A percentile compares a stretch with the other conserved stretches of the same genome.
Evolutionary conservation across 306 rosid species (phyloP).

Genomic region (Cicer cuneatum): DNA sequence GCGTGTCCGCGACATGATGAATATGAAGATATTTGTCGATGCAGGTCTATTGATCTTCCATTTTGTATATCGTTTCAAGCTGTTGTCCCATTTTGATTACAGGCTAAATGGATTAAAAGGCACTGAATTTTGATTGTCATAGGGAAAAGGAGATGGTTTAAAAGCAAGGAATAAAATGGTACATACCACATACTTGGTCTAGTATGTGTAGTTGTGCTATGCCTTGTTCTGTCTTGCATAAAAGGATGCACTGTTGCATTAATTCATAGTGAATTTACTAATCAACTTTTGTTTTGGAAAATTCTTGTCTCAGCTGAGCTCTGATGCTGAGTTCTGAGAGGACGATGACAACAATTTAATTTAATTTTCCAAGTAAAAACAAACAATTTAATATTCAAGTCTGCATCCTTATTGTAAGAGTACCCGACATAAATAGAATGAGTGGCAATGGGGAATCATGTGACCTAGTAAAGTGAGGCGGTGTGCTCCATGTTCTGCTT

Average conservation of each 20-base stretch:
- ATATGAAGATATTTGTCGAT: constrained; percentile 92
- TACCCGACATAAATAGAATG: neutral
- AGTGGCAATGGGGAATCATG: constrained; percentile 12
- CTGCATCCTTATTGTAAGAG: constrained; percentile 7
- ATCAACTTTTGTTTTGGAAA: constrained; percentile 20
- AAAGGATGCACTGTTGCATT: constrained; percentile 9
- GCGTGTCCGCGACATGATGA: constrained; percentile 84
- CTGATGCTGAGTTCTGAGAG: constrained; percentile 23
- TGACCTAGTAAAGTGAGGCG: constrained; percentile 7
- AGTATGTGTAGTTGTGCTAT: constrained; percentile 13
- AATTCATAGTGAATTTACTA: constrained; percentile 1
- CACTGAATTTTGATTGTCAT: constrained; percentile 17
- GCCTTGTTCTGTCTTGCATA: constrained; percentile 25
- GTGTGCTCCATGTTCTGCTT: constrained; percentile 23
- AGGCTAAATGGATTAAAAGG: constrained; percentile 22
- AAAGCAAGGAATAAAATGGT: constrained; percentile 24
- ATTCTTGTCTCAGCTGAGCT: constrained; percentile 21
- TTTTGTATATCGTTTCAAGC: constrained; percentile 28
- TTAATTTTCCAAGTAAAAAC: constrained; percentile 6
- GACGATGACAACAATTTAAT: neutral
- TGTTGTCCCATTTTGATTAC: constrained; percentile 17
- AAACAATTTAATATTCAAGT: constrained; percentile 21
- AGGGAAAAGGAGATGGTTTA: neutral
- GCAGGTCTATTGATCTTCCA: constrained; percentile 63
- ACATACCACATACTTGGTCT: neutral